Base-by-base conservation (phyloP, 192 early-diverging fungal species). In the Mortierella hygrophila region DNA sequence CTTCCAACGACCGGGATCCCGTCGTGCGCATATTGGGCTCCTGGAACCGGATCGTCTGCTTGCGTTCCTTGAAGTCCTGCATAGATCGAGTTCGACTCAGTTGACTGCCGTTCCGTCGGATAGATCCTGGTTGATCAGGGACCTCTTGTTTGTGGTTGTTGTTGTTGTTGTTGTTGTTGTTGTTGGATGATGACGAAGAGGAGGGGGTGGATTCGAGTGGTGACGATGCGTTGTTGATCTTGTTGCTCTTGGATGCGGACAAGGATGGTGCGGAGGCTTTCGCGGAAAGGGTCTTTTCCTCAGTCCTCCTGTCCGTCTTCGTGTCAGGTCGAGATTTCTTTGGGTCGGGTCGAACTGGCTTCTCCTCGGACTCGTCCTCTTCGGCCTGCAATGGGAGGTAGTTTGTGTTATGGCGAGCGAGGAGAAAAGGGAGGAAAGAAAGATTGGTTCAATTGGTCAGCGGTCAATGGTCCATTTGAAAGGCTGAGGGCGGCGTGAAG, bases 1-100 rank as follows among this genome's bases (percentile, higher is more conserved):
- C 84, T 9, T 86, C 84, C 72, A 86, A 15, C 15, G 84, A 86
- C 40, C 38, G 57, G 32, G 84, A 86, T 21, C 75, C 75, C 2
- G 49, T 54, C 29, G 72, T 76, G 15, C 65, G 75, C 41, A 74
- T 71, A 4, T 65, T 18, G 3, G 79, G 60, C 40, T 86, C 78
- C 79, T 77, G 70, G 41, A 74, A 75, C 38, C 42, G 72, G 47
- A 86, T 68, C 4, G 79, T 70, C 29, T 40, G 55, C 26, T 86
- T 71, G 37, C 69, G 75, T 7, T 70, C 75, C 13, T 68, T 75
- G 32, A 81, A 3, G 41, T 86, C 78, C 32, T 55, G 76, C 76
- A 86, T 74, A 15, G 84, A 86, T 13, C 76, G 73, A 35, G 79
- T 75, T 38, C 79, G 74, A 38, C 29, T 35, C 72, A 86, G n/a